A percentile compares a stretch with the other conserved stretches of the same genome.
Conservation (phyloP, 179 eudicot genomes). For the Camellia oleifera region DNA sequence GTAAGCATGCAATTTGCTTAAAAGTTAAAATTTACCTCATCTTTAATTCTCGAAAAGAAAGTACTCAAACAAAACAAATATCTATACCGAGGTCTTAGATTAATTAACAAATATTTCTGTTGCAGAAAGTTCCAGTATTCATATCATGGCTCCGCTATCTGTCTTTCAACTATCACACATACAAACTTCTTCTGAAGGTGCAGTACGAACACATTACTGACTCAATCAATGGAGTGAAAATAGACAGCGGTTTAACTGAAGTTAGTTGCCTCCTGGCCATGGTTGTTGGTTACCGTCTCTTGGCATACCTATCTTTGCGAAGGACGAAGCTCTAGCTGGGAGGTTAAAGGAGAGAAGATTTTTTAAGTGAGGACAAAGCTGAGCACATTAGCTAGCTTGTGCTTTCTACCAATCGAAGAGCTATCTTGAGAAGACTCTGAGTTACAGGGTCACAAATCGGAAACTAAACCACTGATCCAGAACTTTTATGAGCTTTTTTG, state of each 20-base stretch:
- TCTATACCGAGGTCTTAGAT: no score
- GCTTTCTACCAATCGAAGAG: neutral
- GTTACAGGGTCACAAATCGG: neutral
- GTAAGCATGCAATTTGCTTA: slow-evolving; percentile 31
- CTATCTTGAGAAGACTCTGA: neutral
- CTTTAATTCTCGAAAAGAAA: neutral
- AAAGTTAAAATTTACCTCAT: neutral
- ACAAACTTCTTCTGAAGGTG: slow-evolving; percentile 82
- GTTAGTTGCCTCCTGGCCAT: slow-evolving; percentile 58
- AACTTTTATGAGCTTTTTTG: neutral
- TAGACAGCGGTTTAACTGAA: slow-evolving; percentile 61
- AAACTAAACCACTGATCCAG: neutral
- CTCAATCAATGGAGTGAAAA: slow-evolving; percentile 34
- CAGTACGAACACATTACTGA: slow-evolving; percentile 50
- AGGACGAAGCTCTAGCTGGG: slow-evolving; percentile 37
- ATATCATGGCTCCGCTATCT: slow-evolving; percentile 85
- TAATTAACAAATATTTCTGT: neutral
- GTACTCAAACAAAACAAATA: neutral
- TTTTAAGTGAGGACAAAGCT: neutral
- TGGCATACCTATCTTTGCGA: slow-evolving; percentile 78
- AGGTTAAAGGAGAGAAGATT: slow-evolving; percentile 9
- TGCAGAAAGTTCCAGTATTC: slow-evolving; percentile 86
- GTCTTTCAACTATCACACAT: slow-evolving; percentile 91
- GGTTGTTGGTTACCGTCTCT: slow-evolving; percentile 82
- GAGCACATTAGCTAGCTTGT: neutral